Evolutionary conservation across 257 asterid species (phyloP), one percentile per base, ranked within the genome.

Genomic region (Prunella vulgaris): DNA sequence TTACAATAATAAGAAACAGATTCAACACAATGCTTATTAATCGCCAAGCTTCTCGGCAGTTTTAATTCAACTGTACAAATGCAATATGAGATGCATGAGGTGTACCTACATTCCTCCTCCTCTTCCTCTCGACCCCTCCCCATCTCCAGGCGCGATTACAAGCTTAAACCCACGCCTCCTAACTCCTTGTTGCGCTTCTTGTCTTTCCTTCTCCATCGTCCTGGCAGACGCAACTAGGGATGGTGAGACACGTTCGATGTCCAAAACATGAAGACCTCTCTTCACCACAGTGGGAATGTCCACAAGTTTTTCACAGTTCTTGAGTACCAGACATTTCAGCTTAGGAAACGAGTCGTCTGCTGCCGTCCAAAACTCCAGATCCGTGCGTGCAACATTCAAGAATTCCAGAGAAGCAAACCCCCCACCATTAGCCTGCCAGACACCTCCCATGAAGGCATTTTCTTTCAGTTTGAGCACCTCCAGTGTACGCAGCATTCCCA

Each of bases 401-500:
- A 53, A 25, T 53, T 72, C 66, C 3, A 72, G 66, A 25, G 60
- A 38, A 0, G 66, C 49, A 68, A 81, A 81, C 42, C 66, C 40
- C 6, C 22, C 60, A 5, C 7, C 64, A 10, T 0, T 37, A 5
- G 52, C 59, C 3, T 38, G 15, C 86, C 86, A 82, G 24, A 8
- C 5, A 5, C 15, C 24, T 46, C 86, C 86, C 70, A 48, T 28
- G 64, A 81, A 53, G 7, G 77, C 68, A 15, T 25, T 76, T 56
- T 74, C 60, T 38, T 72, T 71, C 66, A 76, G 27, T 14, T 66
- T 77, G 60, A 77, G 75, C 63, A 80, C 78, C 74, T 78, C 60
- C 17, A 66, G 83, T 13, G 60, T 54, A 35, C 71, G 52, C 1
- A 73, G 44, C 49, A 2, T 27, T 21, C 72, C 77, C 67, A 73